Evolutionary conservation across 1,284 basidiomycete species (phyloP), one percentile per base, ranked within the genome.

Genomic region (Cutaneotrichosporon mucoides): DNA sequence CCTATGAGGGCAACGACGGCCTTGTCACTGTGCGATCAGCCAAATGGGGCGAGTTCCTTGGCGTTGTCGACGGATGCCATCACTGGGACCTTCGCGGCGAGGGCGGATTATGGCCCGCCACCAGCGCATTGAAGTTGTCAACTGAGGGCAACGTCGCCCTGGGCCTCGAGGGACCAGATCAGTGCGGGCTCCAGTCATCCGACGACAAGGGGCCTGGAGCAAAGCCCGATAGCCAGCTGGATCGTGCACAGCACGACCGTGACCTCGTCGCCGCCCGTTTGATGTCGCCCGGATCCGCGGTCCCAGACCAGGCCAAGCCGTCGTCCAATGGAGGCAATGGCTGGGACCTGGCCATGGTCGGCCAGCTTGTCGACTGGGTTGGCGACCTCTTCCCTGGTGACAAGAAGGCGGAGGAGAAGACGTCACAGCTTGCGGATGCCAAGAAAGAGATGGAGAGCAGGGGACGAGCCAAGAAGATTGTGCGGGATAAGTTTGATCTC

Each of bases 81-180:
- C 96, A 99, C 73, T 99, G 96, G 96, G 90, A 96, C 69, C 83
- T 98, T 69, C 81, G 96, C 58, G 96, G 96, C 0, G 87, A 80
- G 56, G 80, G 81, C n/a, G 82, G 81, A 6, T 42, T 79, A 0
- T 78, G 80, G 61, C 77, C 76, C 2, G 68, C 69, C 24, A 71
- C 54, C 60, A 54, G 55, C 13, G 48, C 59, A 6, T 55, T 61
- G 35, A 66, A 66, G 48, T 71, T 68, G 50, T 56, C 69, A 49
- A 62, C 66, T 34, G 62, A 62, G 55, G 60, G 66, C 45, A 64
- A 65, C 10, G 44, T 67, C 3, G 60, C 49, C 5, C 49, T 55
- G 6, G 60, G 58, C 16, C 53, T 55, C 33, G 45, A 45, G 16
- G 47, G 47, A 6, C 50, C 38, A 16, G 41, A 55, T 15, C 34